Evolutionary conservation across 371 early-diverging fungal species (phyloP), one percentile per base, ranked within the genome.

Genomic region (Rhizopus delemar): DNA sequence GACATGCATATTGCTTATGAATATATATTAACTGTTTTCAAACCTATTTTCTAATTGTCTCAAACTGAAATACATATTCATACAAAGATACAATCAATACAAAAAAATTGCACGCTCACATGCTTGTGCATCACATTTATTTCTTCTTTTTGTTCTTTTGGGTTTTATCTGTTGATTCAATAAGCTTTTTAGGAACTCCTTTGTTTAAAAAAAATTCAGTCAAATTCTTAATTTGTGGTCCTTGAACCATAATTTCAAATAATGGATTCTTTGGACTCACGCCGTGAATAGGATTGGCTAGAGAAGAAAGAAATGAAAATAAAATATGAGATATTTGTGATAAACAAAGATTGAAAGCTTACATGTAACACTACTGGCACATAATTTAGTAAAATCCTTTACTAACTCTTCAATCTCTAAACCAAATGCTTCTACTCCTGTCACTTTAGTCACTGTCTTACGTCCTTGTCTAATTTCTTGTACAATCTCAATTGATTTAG

Each of bases 241-340:
- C 91, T 69, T 91, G 91, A 0, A 88, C 86, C 84, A 89, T 79
- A n/a, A 91, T 79, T 61, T 91, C 89, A 36, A 71, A 71, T 46
- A 84, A 53, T 5, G 85, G 78, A 41, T 79, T 66, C 51, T 80
- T 86, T 41, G 80, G 85, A 31, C 78, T 82, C n/a, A 79, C 67
- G 3, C 85, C 85, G 39, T 73, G 79, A n/a, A 86, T 57, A 12
- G 83, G 76, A 32, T 82, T 82, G 52, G 75, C 83, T 83, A 63
- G 31, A 41, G 29, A n/a, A 38, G 45, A 45, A n/a, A 38, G 45
- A 45, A 56, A 15, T 54, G 15, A 49, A 38, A 9, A 38, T 43
- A 11, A n/a, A 55, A 39, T 13, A 39, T 16, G 22, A 56, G 29
- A 33, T 8, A 15, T 9, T 46, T 22, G 22, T 22, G 22, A 22